These are phyloP conservation scores for Tulasnella sp. DNA, from an alignment of 768 basidiomycete species.

Conservation along the genomic window DNA sequence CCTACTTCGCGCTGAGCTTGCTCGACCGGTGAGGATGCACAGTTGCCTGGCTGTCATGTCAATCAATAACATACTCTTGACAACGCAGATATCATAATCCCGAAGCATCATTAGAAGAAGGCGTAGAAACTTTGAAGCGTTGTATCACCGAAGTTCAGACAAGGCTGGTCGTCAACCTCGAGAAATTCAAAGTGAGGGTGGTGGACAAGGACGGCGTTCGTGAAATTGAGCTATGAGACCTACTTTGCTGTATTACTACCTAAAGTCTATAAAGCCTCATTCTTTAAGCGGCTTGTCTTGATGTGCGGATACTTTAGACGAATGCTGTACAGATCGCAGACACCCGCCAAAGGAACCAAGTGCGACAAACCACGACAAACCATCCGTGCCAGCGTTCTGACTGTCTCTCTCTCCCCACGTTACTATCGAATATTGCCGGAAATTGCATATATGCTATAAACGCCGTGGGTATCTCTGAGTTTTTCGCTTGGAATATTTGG, in stretches of 20 bases:
- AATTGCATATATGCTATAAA: not conserved
- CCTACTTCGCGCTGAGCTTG: constrained; percentile 86
- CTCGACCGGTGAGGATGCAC: constrained; percentile 61
- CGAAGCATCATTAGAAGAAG: constrained; percentile 75
- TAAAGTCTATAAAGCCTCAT: not conserved
- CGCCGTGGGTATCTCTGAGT: not conserved
- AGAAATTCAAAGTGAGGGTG: constrained; percentile 79
- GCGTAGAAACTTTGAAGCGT: constrained; percentile 69
- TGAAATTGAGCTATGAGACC: constrained; percentile 46
- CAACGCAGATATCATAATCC: constrained; percentile 80
- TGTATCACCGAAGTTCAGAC: constrained; percentile 86
- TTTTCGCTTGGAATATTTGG: not conserved
- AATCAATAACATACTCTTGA: not conserved
- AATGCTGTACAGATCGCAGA: not conserved
- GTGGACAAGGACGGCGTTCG: constrained; percentile 88
- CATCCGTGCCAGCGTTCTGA: not conserved
- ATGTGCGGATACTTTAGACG: not conserved
- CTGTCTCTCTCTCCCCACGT: not conserved
- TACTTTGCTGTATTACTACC: not conserved
- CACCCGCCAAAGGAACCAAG: not conserved
- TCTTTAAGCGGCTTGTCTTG: not conserved
- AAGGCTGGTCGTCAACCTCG: constrained; percentile 69
- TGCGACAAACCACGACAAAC: not conserved
- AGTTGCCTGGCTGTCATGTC: not conserved
- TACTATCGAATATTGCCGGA: not conserved